Base-by-base conservation (phyloP, 2,329 filamentous ascomycete genomes). In the Stenocarpella maydis region DNA sequence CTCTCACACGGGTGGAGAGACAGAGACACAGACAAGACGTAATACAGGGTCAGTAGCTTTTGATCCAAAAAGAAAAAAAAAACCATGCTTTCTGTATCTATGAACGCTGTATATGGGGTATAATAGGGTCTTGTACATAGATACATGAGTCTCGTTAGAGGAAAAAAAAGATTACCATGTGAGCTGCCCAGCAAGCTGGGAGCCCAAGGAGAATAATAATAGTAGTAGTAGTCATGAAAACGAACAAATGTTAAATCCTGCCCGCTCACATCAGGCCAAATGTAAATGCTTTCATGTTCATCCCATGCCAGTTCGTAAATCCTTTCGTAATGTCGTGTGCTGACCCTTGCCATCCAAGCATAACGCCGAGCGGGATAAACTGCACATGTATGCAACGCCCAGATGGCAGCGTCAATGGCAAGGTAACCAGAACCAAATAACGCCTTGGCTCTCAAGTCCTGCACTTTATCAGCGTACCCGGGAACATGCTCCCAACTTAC, bases 41-140 rank as follows among this genome's bases (percentile, higher is more conserved):
- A 49, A 10, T 21, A 43, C 26, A 10, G 19, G n/a, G 12, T n/a
- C 26, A 8, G 19, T 2, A 49, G 5, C 26, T 60, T 8, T 45
- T 45, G 17, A 28, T 45, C 10, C 3, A 26, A 45, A 39, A 49
- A 50, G 19, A 26, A 45, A 39, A 49, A 50, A 26, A 17, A 19
- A 37, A 49, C 58, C 49, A 63, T 49, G 43, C 28, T 47, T 61
- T 63, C 58, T 63, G 58, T 63, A 63, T 63, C 58, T 63, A 63
- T 63, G 8, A 43, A 63, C 58, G 58, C 58, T 63, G 58, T 63
- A 63, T 63, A 63, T 49, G 58, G 58, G 58, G 58, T 63, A 63
- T 63, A 63, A 63, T 63, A 49, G n/a, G 58, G 58, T 34, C 24
- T 19, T 37, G 58, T 63, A 63, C 37, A 63, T 63, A 63, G 58